Percentiles rank a stretch among this genome's conserved stretches.
These are phyloP conservation scores for Hypoxylon fuscum DNA, from an alignment of 495 filamentous ascomycete species.

Conservation along the genomic window DNA sequence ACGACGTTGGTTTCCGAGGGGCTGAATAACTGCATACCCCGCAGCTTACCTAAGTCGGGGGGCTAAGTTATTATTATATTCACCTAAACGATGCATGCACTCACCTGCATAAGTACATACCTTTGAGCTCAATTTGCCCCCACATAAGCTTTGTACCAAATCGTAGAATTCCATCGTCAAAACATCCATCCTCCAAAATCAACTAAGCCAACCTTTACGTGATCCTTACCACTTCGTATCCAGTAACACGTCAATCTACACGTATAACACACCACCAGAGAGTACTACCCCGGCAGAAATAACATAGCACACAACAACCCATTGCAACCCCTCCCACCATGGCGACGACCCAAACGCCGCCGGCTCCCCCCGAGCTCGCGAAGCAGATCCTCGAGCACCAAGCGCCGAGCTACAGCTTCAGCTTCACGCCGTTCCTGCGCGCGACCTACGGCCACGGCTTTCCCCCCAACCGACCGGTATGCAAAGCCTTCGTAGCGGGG, in stretches of 20 bases:
- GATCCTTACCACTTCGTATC: too few species aligned
- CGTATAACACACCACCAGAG: too few species aligned
- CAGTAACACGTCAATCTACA: too few species aligned
- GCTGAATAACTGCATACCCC: conserved; percentile 20
- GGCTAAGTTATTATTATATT: too few species aligned
- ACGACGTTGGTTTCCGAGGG: background rate
- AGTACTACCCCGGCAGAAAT: too few species aligned
- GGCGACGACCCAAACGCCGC: conserved; percentile 20
- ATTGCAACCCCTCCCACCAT: conserved; percentile 2
- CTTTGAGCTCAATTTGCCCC: background rate
- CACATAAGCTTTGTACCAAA: conserved; percentile 21
- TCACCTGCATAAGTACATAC: too few species aligned
- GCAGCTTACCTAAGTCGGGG: conserved; percentile 5
- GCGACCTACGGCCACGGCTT: conserved; percentile 81
- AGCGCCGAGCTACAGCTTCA: conserved; percentile 70
- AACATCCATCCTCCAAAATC: background rate
- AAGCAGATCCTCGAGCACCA: conserved; percentile 60
- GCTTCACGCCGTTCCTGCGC: conserved; percentile 78
- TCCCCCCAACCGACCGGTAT: conserved; percentile 74
- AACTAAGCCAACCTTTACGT: background rate
- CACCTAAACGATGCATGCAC: too few species aligned
- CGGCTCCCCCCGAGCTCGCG: conserved; percentile 48
- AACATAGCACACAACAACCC: background rate
- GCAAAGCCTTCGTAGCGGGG: conserved; percentile 76
- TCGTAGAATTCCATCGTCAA: conserved; percentile 2